Percentiles rank a stretch among this genome's conserved stretches.
phyloP scores from a whole-genome alignment of 1,284 basidiomycete genomes.

The Malassezia sympodialis region DNA sequence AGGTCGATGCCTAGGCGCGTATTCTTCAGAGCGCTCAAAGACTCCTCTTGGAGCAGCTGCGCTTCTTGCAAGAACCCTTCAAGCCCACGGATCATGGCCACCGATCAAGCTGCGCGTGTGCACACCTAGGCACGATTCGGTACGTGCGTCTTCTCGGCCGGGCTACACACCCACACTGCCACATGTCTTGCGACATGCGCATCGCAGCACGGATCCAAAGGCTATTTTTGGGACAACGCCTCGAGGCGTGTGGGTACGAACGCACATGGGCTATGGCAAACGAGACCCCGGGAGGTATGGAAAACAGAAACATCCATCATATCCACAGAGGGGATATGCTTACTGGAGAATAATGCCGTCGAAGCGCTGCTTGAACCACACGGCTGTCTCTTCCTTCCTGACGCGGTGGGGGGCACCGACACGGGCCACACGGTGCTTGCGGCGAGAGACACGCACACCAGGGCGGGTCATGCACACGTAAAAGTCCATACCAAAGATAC shows the following conservation, averaged over 20 bases:
- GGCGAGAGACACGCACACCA: constrained; percentile 78
- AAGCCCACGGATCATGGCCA: constrained; percentile 16
- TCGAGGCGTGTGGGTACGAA: constrained; percentile 5
- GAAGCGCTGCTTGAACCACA: constrained; percentile 91
- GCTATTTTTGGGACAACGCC: constrained; percentile 2
- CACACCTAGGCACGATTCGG: background rate
- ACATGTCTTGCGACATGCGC: background rate
- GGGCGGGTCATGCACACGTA: constrained; percentile 72
- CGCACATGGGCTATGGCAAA: constrained; percentile 12
- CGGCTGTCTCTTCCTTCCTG: constrained; percentile 59
- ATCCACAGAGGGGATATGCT: constrained; percentile 5
- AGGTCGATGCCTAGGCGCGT: constrained; percentile 95
- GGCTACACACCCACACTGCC: constrained; percentile 2
- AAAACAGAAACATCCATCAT: constrained; percentile 4
- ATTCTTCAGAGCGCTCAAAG: constrained; percentile 69
- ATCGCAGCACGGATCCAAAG: background rate
- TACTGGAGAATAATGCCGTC: constrained; percentile 46
- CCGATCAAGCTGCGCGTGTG: background rate
- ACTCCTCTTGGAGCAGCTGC: constrained; percentile 9
- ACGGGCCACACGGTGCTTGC: constrained; percentile 78
- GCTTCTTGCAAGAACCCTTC: constrained; percentile 15
- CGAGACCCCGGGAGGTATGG: constrained; percentile 11
- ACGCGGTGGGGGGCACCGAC: constrained; percentile 72
- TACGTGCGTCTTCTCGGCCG: background rate
- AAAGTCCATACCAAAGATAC: constrained; percentile 49